These are phyloP conservation scores for Dictyostelium purpureum DNA, from an alignment of 78 protist genomes.

Conservation along the genomic window DNA sequence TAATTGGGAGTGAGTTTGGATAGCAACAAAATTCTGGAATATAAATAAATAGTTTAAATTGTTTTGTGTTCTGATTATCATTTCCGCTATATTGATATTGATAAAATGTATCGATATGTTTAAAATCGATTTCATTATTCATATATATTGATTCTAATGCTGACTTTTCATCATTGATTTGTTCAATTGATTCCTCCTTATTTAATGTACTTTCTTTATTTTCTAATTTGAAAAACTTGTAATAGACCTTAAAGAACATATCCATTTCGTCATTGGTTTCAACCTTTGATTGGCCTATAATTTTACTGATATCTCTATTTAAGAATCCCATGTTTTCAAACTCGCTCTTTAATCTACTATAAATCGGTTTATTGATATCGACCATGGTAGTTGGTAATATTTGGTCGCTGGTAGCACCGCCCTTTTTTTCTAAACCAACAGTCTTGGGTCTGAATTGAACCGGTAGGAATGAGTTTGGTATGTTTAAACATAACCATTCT, in stretches of 20 bases:
- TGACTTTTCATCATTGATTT: conserved; percentile 1
- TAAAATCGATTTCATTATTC: background rate
- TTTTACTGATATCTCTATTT: background rate
- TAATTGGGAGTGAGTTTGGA: conserved; percentile 23
- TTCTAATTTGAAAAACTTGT: background rate
- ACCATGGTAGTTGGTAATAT: background rate
- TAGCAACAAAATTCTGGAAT: background rate
- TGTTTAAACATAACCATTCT: conserved; percentile 53
- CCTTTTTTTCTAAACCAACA: conserved; percentile 44
- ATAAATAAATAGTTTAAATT: background rate
- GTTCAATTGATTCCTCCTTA: background rate
- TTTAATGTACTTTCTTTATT: background rate
- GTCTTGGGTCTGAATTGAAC: conserved; percentile 20
- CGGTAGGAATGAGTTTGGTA: conserved; percentile 2
- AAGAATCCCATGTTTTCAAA: background rate
- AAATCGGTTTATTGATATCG: background rate
- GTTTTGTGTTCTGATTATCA: background rate
- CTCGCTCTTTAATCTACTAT: background rate
- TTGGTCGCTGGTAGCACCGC: background rate
- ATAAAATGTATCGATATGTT: no score
- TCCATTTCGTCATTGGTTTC: background rate
- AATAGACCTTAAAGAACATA: background rate
- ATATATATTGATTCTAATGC: conserved; percentile 61
- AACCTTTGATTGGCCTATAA: background rate
- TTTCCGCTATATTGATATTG: background rate